Percentiles rank a stretch among this genome's conserved stretches.
phyloP scores from a whole-genome alignment of 371 early-diverging fungal species.

The Coemansia sp. region DNA sequence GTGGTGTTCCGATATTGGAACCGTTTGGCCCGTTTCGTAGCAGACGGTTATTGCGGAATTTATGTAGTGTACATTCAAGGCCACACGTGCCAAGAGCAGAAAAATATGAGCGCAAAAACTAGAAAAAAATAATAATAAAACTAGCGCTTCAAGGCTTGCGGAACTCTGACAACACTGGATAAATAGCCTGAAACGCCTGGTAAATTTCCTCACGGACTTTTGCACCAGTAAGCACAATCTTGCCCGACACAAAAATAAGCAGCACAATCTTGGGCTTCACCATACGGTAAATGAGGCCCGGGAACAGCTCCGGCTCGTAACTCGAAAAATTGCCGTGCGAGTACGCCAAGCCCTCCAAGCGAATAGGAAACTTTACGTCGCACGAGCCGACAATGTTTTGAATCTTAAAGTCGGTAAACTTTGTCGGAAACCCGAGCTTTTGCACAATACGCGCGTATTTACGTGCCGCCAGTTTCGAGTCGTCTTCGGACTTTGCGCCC shows the following conservation, averaged over 20 bases:
- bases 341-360: conserved; percentile 98
- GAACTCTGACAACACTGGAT: conserved; percentile 96
- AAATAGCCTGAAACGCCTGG: conserved; percentile 99
- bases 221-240: conserved; percentile 99
- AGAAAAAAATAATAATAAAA: neutral
- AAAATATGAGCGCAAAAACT: neutral
- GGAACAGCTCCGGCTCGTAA: conserved; percentile 99
- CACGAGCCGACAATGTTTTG: conserved; percentile 99
- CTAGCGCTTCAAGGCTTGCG: conserved; percentile 57
- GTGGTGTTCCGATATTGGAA: no score
- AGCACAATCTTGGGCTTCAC: conserved; percentile 99
- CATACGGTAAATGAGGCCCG: conserved; percentile 99
- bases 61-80: neutral
- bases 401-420: conserved; percentile 99
- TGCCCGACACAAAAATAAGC: conserved; percentile 99
- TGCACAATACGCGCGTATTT: conserved; percentile 99
- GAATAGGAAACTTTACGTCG: conserved; percentile 99
- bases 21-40: no score
- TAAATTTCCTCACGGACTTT: conserved; percentile 99
- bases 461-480: conserved; percentile 95
- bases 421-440: conserved; percentile 98
- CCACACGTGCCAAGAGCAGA: neutral
- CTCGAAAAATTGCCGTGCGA: conserved; percentile 97
- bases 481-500: conserved; percentile 96
- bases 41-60: no score